Conservation (phyloP, 176 grass and related monocot genomes). For the Calamus simplicifolius region DNA sequence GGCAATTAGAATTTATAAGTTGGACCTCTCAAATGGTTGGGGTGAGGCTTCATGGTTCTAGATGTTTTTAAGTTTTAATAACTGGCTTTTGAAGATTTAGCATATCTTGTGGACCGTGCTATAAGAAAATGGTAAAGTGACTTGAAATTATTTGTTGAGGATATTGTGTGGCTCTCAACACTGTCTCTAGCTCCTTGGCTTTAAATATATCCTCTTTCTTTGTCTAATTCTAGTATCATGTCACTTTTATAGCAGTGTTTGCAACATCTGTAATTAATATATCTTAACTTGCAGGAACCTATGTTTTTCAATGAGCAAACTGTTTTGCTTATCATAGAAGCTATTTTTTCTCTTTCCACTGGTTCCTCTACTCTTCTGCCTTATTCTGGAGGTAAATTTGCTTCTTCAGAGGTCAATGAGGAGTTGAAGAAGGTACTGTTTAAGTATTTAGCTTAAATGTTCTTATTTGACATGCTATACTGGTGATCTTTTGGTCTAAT, state of each 20-base stretch:
- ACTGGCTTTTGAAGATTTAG: no score
- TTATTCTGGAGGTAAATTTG: constrained; percentile 38
- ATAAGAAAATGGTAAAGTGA: no score
- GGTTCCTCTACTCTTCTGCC: constrained; percentile 47
- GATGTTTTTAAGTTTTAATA: no score
- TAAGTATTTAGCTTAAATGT: background rate
- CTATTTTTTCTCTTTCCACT: constrained; percentile 69
- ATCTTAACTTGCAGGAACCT: constrained; percentile 47
- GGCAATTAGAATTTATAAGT: no score
- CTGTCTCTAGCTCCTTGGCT: no score
- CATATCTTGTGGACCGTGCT: no score
- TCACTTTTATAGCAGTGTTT: constrained; percentile 1
- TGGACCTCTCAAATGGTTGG: no score
- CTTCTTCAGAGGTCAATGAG: constrained; percentile 26
- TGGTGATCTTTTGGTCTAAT: no score
- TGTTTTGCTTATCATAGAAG: constrained; percentile 66
- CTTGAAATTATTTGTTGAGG: no score
- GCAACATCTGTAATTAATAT: constrained; percentile 15
- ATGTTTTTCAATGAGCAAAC: constrained; percentile 63
- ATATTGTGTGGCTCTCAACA: no score
- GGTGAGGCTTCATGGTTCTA: no score
- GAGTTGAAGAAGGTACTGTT: constrained; percentile 36
- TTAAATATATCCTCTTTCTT: no score
- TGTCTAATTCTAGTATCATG: background rate
- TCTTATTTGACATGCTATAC: constrained; percentile 23